A percentile compares a stretch with the other conserved stretches of the same genome.
Evolutionary conservation across 441 rosid species (phyloP).

Genomic region (Populus hybrid): DNA sequence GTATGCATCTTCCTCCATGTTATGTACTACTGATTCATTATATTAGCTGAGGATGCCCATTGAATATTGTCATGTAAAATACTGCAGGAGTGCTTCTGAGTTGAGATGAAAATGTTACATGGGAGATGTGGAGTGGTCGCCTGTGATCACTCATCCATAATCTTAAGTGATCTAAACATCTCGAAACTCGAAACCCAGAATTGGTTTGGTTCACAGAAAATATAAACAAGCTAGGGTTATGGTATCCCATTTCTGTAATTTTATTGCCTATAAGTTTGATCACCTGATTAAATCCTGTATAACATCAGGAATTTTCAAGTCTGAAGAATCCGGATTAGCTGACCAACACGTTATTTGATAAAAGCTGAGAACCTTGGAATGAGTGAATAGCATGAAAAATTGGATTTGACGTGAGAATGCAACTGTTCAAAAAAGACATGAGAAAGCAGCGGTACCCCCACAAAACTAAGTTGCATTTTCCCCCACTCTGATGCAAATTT

Average conservation of each 20-base stretch:
- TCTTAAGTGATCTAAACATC: no score
- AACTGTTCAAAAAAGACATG: neutral
- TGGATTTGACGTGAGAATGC: neutral
- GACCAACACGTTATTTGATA: neutral
- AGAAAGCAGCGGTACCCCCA: neutral
- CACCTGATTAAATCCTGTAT: no score
- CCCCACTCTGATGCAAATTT: neutral
- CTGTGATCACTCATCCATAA: no score
- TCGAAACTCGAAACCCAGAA: neutral
- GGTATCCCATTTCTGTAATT: neutral
- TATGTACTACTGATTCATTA: no score
- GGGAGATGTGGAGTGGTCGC: no score
- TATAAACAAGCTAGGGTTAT: neutral
- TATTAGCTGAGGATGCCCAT: no score
- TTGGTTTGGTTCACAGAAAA: neutral
- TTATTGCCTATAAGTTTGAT: neutral
- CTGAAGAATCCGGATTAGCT: no score
- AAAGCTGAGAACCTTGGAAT: neutral
- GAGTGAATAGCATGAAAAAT: neutral
- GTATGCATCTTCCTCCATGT: neutral
- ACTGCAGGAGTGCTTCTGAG: no score
- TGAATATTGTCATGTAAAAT: no score
- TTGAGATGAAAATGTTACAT: no score
- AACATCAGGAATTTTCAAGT: no score
- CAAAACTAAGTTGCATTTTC: neutral